Base-by-base conservation (phyloP, 805 yeast species). In the Saturnispora zaruensis region DNA sequence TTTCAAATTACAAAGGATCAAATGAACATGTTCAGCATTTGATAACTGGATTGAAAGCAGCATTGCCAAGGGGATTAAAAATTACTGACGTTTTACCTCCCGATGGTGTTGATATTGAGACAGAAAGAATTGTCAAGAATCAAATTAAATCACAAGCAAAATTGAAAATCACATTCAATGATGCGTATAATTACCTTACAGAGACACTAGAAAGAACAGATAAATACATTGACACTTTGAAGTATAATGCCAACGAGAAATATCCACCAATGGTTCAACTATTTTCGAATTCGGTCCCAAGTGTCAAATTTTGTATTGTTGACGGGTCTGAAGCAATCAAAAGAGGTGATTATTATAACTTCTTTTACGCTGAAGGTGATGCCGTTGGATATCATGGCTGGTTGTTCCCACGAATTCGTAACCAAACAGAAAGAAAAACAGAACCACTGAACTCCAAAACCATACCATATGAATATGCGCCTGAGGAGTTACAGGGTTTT, bases 281-380 rank as follows among this genome's bases (percentile, higher is more conserved):
- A 0, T 87, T 85, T 61, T 95, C 96, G 8, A 79, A 86, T 60
- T 72, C 75, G 6, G 84, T 87, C 1, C 96, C 97, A 0, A 85
- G 96, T 0, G 90, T 87, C 4, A 74, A 93, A 47, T 95, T 91
- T 6, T 83, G 87, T 3, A 68, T 80, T 48, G 93, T 89, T 1
- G 63, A 71, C 30, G 77, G 82, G 5, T 62, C 62, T 9, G 76
- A 82, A 41, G 93, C 80, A 34, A 80, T 90, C 51, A 73, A 68
- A 51, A 72, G 75, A 37, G 96, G 96, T 3, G 76, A 79, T 55
- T 89, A 85, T 67, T 79, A 76, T 54, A 82, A 86, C 57, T 84
- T 87, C 58, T 79, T 76, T 57, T 89, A 87, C 59, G 96, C 95
- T 0, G 87, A 87, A 4, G 97, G 97, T 14, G 97, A 90, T 64